Evolutionary conservation across 2,329 filamentous ascomycete genomes (phyloP).

Genomic region (Tolypocladium pustulatum): DNA sequence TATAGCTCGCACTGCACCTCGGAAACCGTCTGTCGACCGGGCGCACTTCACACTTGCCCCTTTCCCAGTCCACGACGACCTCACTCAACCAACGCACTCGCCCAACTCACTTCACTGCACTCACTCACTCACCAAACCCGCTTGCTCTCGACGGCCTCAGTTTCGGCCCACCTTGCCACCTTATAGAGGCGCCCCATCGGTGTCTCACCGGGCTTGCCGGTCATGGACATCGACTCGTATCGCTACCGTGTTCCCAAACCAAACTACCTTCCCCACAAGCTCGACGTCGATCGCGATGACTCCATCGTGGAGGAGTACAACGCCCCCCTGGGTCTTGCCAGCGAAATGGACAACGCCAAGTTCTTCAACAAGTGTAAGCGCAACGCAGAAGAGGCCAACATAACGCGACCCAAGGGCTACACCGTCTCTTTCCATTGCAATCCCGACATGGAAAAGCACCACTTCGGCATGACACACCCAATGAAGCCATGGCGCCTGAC

Average conservation of each 20-base stretch:
- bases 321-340: slow-evolving; percentile 37
- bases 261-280: slow-evolving; percentile 48
- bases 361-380: slow-evolving; percentile 49
- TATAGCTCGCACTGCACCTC: background rate
- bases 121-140: background rate
- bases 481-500: slow-evolving; percentile 99
- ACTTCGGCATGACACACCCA: slow-evolving; percentile 92
- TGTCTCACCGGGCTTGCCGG: background rate
- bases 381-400: slow-evolving; percentile 51
- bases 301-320: slow-evolving; percentile 41
- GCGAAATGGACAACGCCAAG: slow-evolving; percentile 43
- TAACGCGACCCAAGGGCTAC: slow-evolving; percentile 73
- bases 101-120: background rate
- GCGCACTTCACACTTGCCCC: background rate
- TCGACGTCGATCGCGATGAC: slow-evolving; percentile 39
- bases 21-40: background rate
- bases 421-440: slow-evolving; percentile 95
- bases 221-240: slow-evolving; percentile 35
- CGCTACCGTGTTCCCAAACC: slow-evolving; percentile 44
- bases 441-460: slow-evolving; percentile 87
- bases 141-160: background rate
- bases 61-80: background rate
- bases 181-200: background rate
- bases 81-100: background rate
- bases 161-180: background rate